Conservation (phyloP, 345 rosid species). For the Carallia pectinifolia region DNA sequence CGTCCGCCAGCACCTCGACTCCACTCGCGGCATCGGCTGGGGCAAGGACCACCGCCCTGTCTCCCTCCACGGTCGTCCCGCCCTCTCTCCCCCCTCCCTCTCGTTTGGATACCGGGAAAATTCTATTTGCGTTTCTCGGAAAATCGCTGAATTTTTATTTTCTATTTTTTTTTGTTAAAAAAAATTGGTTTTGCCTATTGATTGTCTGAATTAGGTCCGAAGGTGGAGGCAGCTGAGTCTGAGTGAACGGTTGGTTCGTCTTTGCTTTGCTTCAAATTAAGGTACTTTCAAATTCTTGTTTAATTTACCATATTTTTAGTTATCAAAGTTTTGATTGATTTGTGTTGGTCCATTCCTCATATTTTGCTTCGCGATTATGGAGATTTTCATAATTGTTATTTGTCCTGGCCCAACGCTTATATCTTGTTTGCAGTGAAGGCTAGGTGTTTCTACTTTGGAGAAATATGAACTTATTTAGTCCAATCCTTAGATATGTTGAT, state of each 20-base stretch:
- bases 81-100: not conserved
- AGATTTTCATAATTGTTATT: too few species aligned
- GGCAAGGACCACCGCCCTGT: slow-evolving; percentile 96
- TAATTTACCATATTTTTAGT: not conserved
- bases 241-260: slow-evolving; percentile 24
- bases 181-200: not conserved
- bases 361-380: not conserved
- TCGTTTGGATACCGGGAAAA: not conserved
- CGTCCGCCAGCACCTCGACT: slow-evolving; percentile 82
- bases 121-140: not conserved
- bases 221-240: slow-evolving; percentile 48
- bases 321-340: not conserved
- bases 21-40: slow-evolving; percentile 99
- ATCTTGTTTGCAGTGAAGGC: too few species aligned
- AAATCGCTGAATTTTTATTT: not conserved
- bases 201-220: slow-evolving; percentile 45
- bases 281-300: slow-evolving; percentile 4
- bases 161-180: not conserved
- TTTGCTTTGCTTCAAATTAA: not conserved
- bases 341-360: not conserved
- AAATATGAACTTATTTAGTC: not conserved
- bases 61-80: slow-evolving; percentile 65
- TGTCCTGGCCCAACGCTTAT: too few species aligned
- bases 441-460: not conserved
- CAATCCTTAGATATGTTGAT: not conserved